Evolutionary conservation across 805 yeast genomes (phyloP).

Genomic region (Candida nemodendra): DNA sequence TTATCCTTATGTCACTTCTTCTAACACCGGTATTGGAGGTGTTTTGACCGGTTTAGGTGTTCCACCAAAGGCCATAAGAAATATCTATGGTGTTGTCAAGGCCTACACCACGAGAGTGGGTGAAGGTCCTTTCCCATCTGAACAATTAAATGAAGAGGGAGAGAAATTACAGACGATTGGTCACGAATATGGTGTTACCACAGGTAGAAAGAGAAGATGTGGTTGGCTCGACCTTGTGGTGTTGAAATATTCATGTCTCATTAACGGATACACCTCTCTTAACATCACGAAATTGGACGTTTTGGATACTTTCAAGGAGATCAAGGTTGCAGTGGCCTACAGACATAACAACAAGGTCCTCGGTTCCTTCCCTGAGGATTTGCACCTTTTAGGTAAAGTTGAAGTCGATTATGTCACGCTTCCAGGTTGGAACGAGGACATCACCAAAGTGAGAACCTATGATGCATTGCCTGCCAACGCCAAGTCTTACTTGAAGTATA

Average conservation of each 20-base stretch:
- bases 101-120: conserved; percentile 99
- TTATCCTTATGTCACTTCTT: conserved; percentile 94
- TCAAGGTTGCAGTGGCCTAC: conserved; percentile 85
- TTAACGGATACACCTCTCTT: conserved; percentile 92
- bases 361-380: conserved; percentile 89
- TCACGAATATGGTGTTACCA: conserved; percentile 96
- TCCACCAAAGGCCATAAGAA: conserved; percentile 82
- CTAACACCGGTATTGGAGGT: conserved; percentile 96
- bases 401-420: conserved; percentile 89
- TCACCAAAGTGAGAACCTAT: conserved; percentile 65
- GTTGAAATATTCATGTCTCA: conserved; percentile 81
- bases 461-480: conserved; percentile 88
- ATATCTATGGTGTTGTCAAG: conserved; percentile 93
- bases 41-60: conserved; percentile 95
- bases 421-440: conserved; percentile 93
- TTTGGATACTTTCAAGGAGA: conserved; percentile 83
- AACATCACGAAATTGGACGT: conserved; percentile 97
- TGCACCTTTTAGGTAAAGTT: conserved; percentile 75
- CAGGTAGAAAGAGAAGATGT: conserved; percentile 98
- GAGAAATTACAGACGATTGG: conserved; percentile 87
- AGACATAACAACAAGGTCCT: conserved; percentile 72
- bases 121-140: conserved; percentile 99
- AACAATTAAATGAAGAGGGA: conserved; percentile 85
- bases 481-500: conserved; percentile 75
- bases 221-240: conserved; percentile 99